Percentiles rank a stretch among this genome's conserved stretches.
Conservation (phyloP, 2,329 filamentous ascomycete species). For the Penicillium sp. region DNA sequence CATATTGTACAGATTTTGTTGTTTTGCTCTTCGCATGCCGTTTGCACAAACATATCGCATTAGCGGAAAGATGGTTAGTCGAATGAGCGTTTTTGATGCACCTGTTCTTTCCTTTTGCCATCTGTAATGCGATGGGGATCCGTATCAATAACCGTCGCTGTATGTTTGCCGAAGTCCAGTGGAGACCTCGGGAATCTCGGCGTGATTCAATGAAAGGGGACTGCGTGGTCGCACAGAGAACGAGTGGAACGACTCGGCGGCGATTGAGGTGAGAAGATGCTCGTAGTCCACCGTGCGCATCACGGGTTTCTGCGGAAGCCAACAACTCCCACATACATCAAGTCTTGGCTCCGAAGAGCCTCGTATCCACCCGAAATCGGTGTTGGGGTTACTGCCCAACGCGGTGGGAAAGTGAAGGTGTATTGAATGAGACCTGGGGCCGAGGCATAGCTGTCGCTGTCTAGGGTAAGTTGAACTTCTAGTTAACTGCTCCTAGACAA, state of each 20-base stretch:
- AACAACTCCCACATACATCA: not conserved
- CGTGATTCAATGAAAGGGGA: not conserved
- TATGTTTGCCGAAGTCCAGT: not conserved
- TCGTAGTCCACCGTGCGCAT: not conserved
- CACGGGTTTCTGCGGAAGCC: not conserved
- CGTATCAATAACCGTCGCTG: not conserved
- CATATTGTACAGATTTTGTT: slow-evolving; percentile 5
- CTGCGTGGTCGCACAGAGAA: not conserved
- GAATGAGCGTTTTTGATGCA: slow-evolving; percentile 8
- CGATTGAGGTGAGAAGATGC: not conserved
- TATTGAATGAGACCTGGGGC: not conserved
- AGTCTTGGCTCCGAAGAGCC: not conserved
- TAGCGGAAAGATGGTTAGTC: slow-evolving; percentile 19
- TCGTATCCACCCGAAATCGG: not conserved
- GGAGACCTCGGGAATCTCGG: not conserved
- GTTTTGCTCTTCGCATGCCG: slow-evolving; percentile 7
- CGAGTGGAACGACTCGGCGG: not conserved
- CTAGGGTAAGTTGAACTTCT: not conserved
- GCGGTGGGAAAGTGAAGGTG: not conserved
- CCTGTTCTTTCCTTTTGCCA: not conserved
- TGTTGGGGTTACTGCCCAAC: not conserved
- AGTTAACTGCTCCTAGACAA: not conserved
- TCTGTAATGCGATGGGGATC: not conserved
- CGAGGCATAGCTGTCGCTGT: not conserved
- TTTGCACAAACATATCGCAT: slow-evolving; percentile 12